Base-by-base conservation (phyloP, 371 early-diverging fungal species). In the Conidiobolus coronatus region DNA sequence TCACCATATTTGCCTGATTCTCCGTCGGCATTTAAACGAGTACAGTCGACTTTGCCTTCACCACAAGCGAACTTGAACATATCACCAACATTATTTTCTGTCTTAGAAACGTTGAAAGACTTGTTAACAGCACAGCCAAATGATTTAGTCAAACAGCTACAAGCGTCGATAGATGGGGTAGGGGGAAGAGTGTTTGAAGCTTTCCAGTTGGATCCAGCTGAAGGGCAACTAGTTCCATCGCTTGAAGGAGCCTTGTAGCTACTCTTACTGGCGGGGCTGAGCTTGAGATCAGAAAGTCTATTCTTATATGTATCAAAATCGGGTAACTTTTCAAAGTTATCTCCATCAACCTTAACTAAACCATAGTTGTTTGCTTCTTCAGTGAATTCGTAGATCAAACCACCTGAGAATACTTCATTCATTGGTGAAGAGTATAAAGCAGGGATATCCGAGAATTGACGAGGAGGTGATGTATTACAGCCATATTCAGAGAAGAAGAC, bases 341-440 rank as follows among this genome's bases (percentile, higher is more conserved):
- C 68, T 18, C 52, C 48, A 17, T 59, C 50, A 42, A 73, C 61
- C 52, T 71, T 60, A 42, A 81, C 81, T 8, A 85, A 53, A 1
- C 84, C 84, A 56, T 81, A 85, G 47, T 72, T 56, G 59, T 83
- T 85, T 53, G 63, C 70, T 48, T 85, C 82, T 46, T 85, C 71
- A 5, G 74, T 65, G 71, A 73, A 85, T 55, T 81, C 82, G 54
- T 83, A 85, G 29, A 77, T 71, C 29, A 85, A 68, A 22, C 81
- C 84, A 19, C 82, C 83, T 1, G 79, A 80, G 64, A 76, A 77
- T 0, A 60, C 59, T 40, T 50, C 48, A 6, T 61, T 62, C 85
- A 84, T 81, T 19, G 75, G 70, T 0, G 70, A 51, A 9, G 80
- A 76, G 50, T 73, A 78, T 36, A 84, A 61, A 15, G 80, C 65